phyloP scores from a whole-genome alignment of 1,139 yeast genomes.

The Hansenula sp. region DNA sequence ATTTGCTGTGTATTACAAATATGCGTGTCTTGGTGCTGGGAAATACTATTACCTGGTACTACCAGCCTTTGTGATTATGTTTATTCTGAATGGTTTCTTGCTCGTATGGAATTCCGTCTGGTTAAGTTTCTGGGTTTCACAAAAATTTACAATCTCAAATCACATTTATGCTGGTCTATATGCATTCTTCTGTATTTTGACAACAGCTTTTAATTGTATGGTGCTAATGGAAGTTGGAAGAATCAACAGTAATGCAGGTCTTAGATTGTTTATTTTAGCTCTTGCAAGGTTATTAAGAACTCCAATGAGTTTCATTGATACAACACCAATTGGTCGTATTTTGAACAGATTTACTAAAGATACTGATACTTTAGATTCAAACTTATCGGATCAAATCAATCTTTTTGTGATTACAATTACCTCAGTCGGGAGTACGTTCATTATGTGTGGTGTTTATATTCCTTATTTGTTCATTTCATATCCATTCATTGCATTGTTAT shows the following conservation, averaged over 20 bases:
- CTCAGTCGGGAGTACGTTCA: conserved; percentile 47
- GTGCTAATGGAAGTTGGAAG: conserved; percentile 40
- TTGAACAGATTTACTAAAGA: conserved; percentile 56
- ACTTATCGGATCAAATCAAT: conserved; percentile 46
- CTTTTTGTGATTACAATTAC: conserved; percentile 41
- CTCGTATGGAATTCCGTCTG: conserved; percentile 32
- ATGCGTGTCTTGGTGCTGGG: conserved; percentile 36
- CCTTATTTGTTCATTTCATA: conserved; percentile 60
- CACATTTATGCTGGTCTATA: conserved; percentile 31
- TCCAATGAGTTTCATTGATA: conserved; percentile 55
- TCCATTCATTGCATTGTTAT: conserved; percentile 46
- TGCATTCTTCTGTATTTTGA: conserved; percentile 27
- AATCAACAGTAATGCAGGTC: conserved; percentile 40
- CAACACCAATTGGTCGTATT: conserved; percentile 56
- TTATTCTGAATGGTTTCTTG: conserved; percentile 25
- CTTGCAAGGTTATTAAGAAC: conserved; percentile 41
- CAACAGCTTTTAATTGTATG: conserved; percentile 32
- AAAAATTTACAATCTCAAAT: conserved; percentile 24
- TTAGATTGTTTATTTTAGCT: conserved; percentile 33
- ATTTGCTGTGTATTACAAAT: conserved; percentile 24
- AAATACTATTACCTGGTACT: conserved; percentile 21
- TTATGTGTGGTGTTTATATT: conserved; percentile 57
- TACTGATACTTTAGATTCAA: conserved; percentile 55
- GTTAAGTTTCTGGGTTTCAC: conserved; percentile 37
- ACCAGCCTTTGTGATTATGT: conserved; percentile 20